Conservation (phyloP, 2,329 filamentous ascomycete genomes). For the Hypoxylon sp. region DNA sequence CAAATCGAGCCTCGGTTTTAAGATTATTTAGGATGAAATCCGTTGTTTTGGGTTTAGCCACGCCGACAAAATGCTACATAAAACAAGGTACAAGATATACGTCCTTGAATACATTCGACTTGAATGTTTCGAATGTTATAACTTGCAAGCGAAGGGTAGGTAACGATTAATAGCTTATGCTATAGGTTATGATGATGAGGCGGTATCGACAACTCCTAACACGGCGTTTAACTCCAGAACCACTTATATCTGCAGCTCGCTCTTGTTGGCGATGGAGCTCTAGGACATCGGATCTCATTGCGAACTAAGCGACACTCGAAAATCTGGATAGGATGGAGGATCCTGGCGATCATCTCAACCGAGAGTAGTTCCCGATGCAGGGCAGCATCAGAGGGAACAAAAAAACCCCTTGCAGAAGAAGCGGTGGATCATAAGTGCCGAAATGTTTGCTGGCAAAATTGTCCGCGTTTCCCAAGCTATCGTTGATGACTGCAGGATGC, state of each 20-base stretch:
- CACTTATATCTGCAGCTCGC: slow-evolving; percentile 4
- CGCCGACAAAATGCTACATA: slow-evolving; percentile 23
- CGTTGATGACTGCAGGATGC: slow-evolving; percentile 15
- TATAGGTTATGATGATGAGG: background rate
- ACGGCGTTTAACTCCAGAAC: background rate
- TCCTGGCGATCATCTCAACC: slow-evolving; percentile 41
- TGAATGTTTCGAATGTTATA: background rate
- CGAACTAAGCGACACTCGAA: slow-evolving; percentile 32
- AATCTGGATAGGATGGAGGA: slow-evolving; percentile 28
- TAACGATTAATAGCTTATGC: background rate
- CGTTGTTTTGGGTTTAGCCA: slow-evolving; percentile 36
- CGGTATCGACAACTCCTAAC: slow-evolving; percentile 8
- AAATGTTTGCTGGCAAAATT: slow-evolving; percentile 28
- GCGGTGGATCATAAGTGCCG: slow-evolving; percentile 38
- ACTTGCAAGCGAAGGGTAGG: background rate
- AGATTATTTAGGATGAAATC: slow-evolving; percentile 26
- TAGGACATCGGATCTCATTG: slow-evolving; percentile 30
- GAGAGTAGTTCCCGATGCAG: slow-evolving; percentile 42
- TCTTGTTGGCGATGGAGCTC: slow-evolving; percentile 3
- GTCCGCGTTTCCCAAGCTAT: slow-evolving; percentile 9
- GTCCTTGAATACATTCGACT: background rate
- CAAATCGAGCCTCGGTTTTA: slow-evolving; percentile 22
- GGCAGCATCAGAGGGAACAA: slow-evolving; percentile 33
- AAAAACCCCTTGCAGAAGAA: slow-evolving; percentile 42
- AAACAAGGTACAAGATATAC: slow-evolving; percentile 10